Percentiles rank a stretch among this genome's conserved stretches.
phyloP scores from a whole-genome alignment of 345 rosid genomes.

The Kernera saxatilis region DNA sequence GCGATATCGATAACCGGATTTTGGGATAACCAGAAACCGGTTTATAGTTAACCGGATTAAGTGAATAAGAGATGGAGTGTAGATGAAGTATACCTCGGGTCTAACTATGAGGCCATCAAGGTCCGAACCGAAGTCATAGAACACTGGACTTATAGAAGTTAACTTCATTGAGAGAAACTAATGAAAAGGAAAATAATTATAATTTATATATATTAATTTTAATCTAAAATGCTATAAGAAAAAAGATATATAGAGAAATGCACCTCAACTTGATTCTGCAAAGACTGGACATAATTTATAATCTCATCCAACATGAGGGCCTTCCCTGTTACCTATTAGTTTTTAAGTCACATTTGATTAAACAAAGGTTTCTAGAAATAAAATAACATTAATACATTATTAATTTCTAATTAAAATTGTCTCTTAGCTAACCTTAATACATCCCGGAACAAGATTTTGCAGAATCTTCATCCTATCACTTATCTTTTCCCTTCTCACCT shows the following conservation, averaged over 20 bases:
- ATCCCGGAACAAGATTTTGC: conserved; percentile 72
- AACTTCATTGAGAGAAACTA: conserved; percentile 80
- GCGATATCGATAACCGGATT: not conserved
- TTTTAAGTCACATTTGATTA: conserved; percentile 36
- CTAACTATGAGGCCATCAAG: conserved; percentile 38
- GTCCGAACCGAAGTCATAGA: conserved; percentile 57
- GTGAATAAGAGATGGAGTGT: not conserved
- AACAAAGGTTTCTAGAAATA: conserved; percentile 8
- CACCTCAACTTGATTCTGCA: conserved; percentile 77
- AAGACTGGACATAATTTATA: conserved; percentile 66
- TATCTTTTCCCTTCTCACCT: conserved; percentile 77
- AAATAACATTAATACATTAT: not conserved
- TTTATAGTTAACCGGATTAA: not conserved
- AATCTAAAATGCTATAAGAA: not conserved
- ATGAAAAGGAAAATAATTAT: not conserved
- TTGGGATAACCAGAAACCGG: not conserved
- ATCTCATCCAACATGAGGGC: conserved; percentile 86
- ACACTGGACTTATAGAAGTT: conserved; percentile 55
- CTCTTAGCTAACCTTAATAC: conserved; percentile 53
- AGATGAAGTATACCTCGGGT: conserved; percentile 47
- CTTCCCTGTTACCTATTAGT: conserved; percentile 63
- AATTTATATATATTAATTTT: not conserved
- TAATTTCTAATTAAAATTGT: not conserved
- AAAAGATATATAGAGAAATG: not conserved
- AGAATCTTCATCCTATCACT: conserved; percentile 65